These are phyloP conservation scores for Pseudogymnoascus sp. DNA, from an alignment of 2,329 filamentous ascomycete genomes.

Conservation along the genomic window DNA sequence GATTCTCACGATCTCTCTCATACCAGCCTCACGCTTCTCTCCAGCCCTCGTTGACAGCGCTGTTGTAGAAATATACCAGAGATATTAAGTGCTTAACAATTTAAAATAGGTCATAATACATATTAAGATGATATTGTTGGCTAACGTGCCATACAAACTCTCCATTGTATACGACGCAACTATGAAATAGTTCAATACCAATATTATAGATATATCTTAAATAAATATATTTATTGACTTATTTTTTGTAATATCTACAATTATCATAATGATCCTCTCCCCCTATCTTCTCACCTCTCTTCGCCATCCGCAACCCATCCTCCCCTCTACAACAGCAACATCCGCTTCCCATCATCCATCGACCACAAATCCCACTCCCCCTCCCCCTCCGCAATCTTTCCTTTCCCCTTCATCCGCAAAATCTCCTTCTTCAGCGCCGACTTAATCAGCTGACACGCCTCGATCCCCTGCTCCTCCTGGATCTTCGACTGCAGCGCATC, in stretches of 20 bases:
- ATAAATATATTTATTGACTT: background rate
- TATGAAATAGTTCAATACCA: background rate
- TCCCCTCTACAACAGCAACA: background rate
- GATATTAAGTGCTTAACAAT: background rate
- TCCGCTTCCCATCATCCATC: background rate
- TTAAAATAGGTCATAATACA: background rate
- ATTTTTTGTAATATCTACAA: background rate
- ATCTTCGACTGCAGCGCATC: background rate
- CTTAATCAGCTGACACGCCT: conserved; percentile 1
- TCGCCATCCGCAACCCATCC: background rate
- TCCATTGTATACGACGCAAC: background rate
- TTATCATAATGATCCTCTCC: background rate
- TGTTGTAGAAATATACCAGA: too few relatives aligned
- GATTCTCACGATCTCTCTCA: background rate
- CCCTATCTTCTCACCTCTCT: background rate
- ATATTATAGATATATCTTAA: background rate
- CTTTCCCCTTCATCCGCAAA: background rate
- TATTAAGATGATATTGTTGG: background rate
- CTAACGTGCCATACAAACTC: background rate
- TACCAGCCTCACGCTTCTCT: background rate
- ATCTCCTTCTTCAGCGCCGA: conserved; percentile 4
- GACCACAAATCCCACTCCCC: conserved; percentile 6
- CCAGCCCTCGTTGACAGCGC: background rate
- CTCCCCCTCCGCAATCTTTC: conserved; percentile 3
- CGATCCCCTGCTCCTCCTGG: background rate